phyloP scores from a whole-genome alignment of 257 asterid species.

The Paraleonurus japonicus region DNA sequence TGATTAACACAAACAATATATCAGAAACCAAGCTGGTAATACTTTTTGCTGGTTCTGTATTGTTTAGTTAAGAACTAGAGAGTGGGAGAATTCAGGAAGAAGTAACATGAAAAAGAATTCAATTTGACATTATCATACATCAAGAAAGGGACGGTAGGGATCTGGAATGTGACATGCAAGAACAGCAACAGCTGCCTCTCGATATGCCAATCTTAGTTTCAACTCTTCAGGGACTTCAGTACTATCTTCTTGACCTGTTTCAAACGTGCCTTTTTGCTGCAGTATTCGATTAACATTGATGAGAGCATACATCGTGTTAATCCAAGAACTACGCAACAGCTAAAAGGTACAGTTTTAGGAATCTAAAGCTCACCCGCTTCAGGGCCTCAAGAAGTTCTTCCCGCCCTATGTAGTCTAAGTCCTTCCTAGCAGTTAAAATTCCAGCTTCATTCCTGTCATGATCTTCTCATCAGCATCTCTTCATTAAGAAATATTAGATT shows the following conservation, averaged over 20 bases:
- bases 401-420: slow-evolving; percentile 82
- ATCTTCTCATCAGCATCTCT: slow-evolving; percentile 33
- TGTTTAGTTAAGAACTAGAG: background rate
- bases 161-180: slow-evolving; percentile 91
- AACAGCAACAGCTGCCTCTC: slow-evolving; percentile 98
- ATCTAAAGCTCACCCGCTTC: slow-evolving; percentile 64
- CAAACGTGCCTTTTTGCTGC: slow-evolving; percentile 99
- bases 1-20: slow-evolving; percentile 37
- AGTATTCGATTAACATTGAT: slow-evolving; percentile 30
- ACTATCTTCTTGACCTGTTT: slow-evolving; percentile 96
- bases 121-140: slow-evolving; percentile 42
- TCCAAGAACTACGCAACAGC: slow-evolving; percentile 16
- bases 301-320: slow-evolving; percentile 16
- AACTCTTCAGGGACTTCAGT: slow-evolving; percentile 93
- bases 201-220: slow-evolving; percentile 85
- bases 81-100: slow-evolving; percentile 10
- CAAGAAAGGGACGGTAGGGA: slow-evolving; percentile 67
- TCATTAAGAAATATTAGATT: slow-evolving; percentile 19
- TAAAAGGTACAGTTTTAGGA: slow-evolving; percentile 18
- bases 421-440: slow-evolving; percentile 92
- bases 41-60: background rate
- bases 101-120: slow-evolving; percentile 16
- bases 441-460: slow-evolving; percentile 97
- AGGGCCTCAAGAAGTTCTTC: slow-evolving; percentile 97
- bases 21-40: slow-evolving; percentile 1